Evolutionary conservation across 176 grass and related monocot genomes (phyloP), one percentile per base, ranked within the genome.

Genomic region (Raddia guianensis): DNA sequence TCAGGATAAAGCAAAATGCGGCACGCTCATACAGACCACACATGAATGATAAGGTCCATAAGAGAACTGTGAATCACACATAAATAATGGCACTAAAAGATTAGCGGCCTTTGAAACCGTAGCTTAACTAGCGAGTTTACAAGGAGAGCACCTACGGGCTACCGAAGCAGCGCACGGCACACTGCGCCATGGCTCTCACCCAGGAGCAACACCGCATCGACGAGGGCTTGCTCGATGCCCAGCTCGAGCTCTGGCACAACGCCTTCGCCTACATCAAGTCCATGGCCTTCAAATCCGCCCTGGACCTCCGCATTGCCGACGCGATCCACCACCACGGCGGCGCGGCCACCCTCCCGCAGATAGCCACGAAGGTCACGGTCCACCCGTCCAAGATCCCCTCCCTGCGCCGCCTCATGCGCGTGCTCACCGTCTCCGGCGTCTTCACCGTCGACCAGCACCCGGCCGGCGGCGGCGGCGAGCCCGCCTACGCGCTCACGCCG

Each of bases 271-370:
- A 32, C 45, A 16, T 84, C 45, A 84, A 84, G 54, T 77, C 82
- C 73, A 84, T 70, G 64, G 82, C 73, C 2, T 65, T 84, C 73
- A 84, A 84, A 6, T 69, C 82, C 2, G 73, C 73, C 0, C 52
- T 76, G 52, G 82, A 84, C 73, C 82, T 84, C 15, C 4, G 50
- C 33, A 66, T 78, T 33, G 61, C 76, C 10, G 76, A 78, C 61
- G 62, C 62, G 16, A 51, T 77, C 59, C 59, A 77, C 46, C 51
- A 35, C 75, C 42, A 77, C 5, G 75, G 75, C 14, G 64, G 77
- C 49, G 12, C 37, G 8, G 51, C 65, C 77, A 69, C 77, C n/a
- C 12, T 80, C 12, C 0, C 65, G 19, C 12, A 80, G 64, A 32
- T 69, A 45, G 64, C 5, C 40, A 15, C 32, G n/a, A 46, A 5